Percentiles rank a stretch among this genome's conserved stretches.
These are phyloP conservation scores for Dalbergia cultrata DNA, from an alignment of 306 rosid species.

Conservation along the genomic window DNA sequence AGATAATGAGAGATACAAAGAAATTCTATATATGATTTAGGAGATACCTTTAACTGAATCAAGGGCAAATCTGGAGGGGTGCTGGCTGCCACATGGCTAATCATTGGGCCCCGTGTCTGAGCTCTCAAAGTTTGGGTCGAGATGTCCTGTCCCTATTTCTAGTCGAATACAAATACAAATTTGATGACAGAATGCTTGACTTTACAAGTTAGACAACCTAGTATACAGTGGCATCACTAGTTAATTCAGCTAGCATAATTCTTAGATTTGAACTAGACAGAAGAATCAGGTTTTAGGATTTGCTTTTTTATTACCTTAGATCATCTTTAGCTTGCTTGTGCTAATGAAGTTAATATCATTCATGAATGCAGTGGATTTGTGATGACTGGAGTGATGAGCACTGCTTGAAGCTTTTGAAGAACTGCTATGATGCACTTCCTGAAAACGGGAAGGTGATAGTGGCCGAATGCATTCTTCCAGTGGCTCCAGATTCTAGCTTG, in stretches of 20 bases:
- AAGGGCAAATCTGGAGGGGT: too few relatives aligned
- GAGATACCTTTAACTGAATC: too few relatives aligned
- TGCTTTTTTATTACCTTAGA: neutral
- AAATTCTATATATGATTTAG: too few relatives aligned
- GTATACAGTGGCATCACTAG: neutral
- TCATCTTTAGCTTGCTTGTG: conserved; percentile 24
- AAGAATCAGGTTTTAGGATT: neutral
- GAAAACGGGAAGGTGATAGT: conserved; percentile 84
- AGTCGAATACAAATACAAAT: too few relatives aligned
- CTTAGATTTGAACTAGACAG: neutral
- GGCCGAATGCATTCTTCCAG: conserved; percentile 92
- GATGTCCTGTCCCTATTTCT: too few relatives aligned
- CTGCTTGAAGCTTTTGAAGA: conserved; percentile 82
- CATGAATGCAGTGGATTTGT: conserved; percentile 72
- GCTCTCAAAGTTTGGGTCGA: too few relatives aligned
- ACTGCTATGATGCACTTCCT: conserved; percentile 81
- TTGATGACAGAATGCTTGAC: too few relatives aligned
- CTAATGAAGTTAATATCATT: conserved; percentile 6
- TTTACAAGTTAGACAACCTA: too few relatives aligned
- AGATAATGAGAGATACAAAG: too few relatives aligned
- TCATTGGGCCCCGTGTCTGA: too few relatives aligned
- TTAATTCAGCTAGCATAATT: neutral
- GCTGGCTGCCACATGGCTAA: too few relatives aligned
- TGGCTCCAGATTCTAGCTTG: conserved; percentile 80
- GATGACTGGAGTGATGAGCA: conserved; percentile 97